Conservation (phyloP, 2,329 filamentous ascomycete genomes). For the Metarhizium sp. region DNA sequence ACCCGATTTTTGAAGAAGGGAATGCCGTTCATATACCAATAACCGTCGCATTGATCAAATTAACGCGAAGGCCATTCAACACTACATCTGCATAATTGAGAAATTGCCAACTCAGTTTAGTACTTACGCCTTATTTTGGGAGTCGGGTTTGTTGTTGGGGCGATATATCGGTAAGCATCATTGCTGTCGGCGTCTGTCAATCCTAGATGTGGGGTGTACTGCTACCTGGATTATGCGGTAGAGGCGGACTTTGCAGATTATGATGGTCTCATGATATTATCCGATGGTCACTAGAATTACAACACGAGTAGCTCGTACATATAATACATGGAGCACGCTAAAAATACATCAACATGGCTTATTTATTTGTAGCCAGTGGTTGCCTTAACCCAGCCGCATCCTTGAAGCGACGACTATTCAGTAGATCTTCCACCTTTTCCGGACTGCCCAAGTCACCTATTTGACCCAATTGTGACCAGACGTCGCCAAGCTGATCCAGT, state of each 20-base stretch:
- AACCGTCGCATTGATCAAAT: too few relatives aligned
- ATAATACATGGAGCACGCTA: background rate
- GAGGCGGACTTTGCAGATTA: background rate
- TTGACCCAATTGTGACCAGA: slow-evolving; percentile 48
- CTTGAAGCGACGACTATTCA: slow-evolving; percentile 42
- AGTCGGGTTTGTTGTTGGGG: too few relatives aligned
- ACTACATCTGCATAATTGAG: too few relatives aligned
- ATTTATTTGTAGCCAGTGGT: slow-evolving; percentile 5
- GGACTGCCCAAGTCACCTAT: slow-evolving; percentile 39
- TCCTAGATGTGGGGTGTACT: too few relatives aligned
- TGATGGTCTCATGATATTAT: background rate
- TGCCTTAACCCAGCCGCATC: slow-evolving; percentile 21
- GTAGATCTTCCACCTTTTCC: slow-evolving; percentile 47
- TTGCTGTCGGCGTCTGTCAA: too few relatives aligned
- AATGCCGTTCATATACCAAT: too few relatives aligned
- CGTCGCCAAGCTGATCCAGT: slow-evolving; percentile 30
- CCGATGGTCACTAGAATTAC: background rate
- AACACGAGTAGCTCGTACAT: background rate
- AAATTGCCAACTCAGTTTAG: too few relatives aligned
- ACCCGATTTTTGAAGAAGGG: too few relatives aligned
- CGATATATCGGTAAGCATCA: too few relatives aligned
- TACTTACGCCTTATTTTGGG: too few relatives aligned
- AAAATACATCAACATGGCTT: background rate
- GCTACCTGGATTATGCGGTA: background rate
- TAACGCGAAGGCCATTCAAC: too few relatives aligned